Percentiles rank a stretch among this genome's conserved stretches.
Evolutionary conservation across 2,329 filamentous ascomycete species (phyloP).

Genomic region (Falciphora oryzae): DNA sequence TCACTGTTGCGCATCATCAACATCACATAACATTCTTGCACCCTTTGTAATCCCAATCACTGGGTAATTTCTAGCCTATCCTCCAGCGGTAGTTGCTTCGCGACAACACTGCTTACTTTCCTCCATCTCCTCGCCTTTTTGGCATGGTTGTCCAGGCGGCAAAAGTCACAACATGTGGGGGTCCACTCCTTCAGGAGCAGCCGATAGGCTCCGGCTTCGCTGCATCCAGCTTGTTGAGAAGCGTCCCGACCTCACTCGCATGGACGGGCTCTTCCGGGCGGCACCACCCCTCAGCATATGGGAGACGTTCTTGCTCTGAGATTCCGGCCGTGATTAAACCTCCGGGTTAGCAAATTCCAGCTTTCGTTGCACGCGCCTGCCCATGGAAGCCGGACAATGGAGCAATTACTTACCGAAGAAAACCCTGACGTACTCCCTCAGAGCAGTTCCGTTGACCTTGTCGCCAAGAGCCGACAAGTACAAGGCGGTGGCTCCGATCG

Average conservation of each 20-base stretch:
- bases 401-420: not conserved
- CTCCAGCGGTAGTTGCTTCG: too few relatives aligned
- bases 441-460: not conserved
- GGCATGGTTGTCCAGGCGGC: too few relatives aligned
- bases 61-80: too few relatives aligned
- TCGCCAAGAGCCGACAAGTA: not conserved
- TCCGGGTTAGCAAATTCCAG: not conserved
- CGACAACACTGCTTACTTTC: too few relatives aligned
- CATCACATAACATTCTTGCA: too few relatives aligned
- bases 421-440: not conserved
- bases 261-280: not conserved
- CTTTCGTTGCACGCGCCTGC: accelerated
- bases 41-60: too few relatives aligned
- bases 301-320: not conserved
- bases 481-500: not conserved
- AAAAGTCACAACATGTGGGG: too few relatives aligned
- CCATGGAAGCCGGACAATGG: not conserved
- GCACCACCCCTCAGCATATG: not conserved
- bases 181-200: not conserved
- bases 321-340: not conserved
- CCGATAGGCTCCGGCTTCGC: not conserved
- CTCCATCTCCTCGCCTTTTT: not conserved
- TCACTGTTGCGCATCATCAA: too few relatives aligned
- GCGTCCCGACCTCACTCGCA: not conserved
- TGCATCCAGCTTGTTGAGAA: not conserved